Evolutionary conservation across 805 yeast species (phyloP).

Genomic region (Pichia membranifaciens): DNA sequence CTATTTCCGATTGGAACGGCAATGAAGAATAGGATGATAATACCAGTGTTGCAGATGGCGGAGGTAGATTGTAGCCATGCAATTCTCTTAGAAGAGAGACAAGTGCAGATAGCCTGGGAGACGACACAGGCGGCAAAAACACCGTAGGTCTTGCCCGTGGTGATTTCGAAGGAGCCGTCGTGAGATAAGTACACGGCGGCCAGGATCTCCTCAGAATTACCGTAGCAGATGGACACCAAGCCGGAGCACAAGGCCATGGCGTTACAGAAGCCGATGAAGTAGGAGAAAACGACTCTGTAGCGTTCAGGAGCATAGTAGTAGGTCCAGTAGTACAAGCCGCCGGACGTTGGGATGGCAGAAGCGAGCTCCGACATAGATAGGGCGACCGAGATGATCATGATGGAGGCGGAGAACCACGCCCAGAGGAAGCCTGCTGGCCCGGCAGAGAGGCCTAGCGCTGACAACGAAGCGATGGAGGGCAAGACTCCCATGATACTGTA

Average conservation of each 20-base stretch:
- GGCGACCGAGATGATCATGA: constrained; percentile 54
- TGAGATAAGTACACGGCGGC: constrained; percentile 48
- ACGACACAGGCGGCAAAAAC: constrained; percentile 58
- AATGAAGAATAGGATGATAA: constrained; percentile 51
- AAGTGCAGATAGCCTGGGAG: constrained; percentile 47
- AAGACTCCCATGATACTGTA: constrained; percentile 68
- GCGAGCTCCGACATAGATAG: constrained; percentile 60
- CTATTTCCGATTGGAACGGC: constrained; percentile 60
- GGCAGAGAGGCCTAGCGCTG: constrained; percentile 48
- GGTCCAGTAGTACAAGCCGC: constrained; percentile 69
- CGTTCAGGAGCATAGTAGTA: constrained; percentile 57
- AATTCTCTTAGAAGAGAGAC: constrained; percentile 49
- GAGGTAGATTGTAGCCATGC: constrained; percentile 58
- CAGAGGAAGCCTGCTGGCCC: constrained; percentile 63
- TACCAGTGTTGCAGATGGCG: constrained; percentile 45
- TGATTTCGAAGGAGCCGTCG: constrained; percentile 51
- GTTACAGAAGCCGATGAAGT: constrained; percentile 61
- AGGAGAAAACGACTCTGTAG: constrained; percentile 48
- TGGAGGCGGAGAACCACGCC: constrained; percentile 64
- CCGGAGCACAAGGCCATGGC: constrained; percentile 63
- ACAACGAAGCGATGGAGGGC: constrained; percentile 55
- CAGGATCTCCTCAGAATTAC: constrained; percentile 54
- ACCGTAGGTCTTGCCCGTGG: constrained; percentile 53
- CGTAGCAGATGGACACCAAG: constrained; percentile 62
- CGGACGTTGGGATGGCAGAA: constrained; percentile 67